phyloP scores from a whole-genome alignment of 2,329 filamentous ascomycete species.

The Aspergillus sp. region DNA sequence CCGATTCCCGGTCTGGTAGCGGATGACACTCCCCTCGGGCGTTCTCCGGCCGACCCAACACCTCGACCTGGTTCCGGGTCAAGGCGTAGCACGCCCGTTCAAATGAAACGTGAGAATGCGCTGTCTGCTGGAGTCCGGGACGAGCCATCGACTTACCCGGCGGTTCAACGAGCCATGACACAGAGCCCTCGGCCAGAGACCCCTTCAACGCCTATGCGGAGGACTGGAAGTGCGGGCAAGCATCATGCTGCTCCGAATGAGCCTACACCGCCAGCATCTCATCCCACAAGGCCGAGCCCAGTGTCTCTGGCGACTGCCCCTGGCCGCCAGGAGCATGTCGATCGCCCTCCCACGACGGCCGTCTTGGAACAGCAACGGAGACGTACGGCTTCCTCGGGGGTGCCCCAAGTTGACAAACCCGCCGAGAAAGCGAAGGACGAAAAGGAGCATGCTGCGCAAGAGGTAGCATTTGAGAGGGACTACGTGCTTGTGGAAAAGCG shows the following conservation, averaged over 20 bases:
- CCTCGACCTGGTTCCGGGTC: slow-evolving; percentile 23
- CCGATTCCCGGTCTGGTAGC: slow-evolving; percentile 79
- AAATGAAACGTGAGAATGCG: slow-evolving; percentile 25
- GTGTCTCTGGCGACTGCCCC: slow-evolving; percentile 44
- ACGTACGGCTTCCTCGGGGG: slow-evolving; percentile 48
- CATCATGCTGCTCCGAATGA: slow-evolving; percentile 30
- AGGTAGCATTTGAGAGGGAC: slow-evolving; percentile 86
- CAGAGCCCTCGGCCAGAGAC: slow-evolving; percentile 31
- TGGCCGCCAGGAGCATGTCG: slow-evolving; percentile 40
- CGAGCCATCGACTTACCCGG: slow-evolving; percentile 23
- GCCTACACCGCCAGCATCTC: slow-evolving; percentile 26
- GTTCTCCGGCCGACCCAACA: slow-evolving; percentile 22
- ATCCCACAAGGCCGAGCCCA: slow-evolving; percentile 35
- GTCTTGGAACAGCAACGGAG: slow-evolving; percentile 66
- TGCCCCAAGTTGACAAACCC: slow-evolving; percentile 46
- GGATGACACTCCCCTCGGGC: slow-evolving; percentile 63
- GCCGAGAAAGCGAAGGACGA: slow-evolving; percentile 42
- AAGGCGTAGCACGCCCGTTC: slow-evolving; percentile 15
- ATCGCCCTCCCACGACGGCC: slow-evolving; percentile 37
- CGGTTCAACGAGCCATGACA: slow-evolving; percentile 42
- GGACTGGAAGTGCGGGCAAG: slow-evolving; percentile 37
- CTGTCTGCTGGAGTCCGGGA: slow-evolving; percentile 25
- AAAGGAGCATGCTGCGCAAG: slow-evolving; percentile 72
- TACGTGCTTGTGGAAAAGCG: slow-evolving; percentile 96
- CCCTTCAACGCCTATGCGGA: slow-evolving; percentile 35